Percentiles rank a stretch among this genome's conserved stretches.
Conservation (phyloP, 257 asterid genomes). For the Prunella vulgaris region DNA sequence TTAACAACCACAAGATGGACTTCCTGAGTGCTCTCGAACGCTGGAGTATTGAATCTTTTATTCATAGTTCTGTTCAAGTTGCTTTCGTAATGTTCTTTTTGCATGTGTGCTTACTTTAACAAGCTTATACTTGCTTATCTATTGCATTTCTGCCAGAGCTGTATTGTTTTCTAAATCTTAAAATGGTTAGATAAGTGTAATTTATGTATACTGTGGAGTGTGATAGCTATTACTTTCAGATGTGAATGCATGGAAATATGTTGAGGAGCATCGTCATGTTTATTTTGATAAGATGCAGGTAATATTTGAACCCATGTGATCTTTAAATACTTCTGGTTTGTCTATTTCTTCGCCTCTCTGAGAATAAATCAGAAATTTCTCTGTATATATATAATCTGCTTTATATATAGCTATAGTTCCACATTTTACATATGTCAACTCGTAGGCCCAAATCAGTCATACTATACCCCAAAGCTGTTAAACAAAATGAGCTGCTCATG, state of each 20-base stretch:
- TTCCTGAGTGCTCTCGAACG: neutral
- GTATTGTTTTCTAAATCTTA: neutral
- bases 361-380: neutral
- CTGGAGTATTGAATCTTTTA: neutral
- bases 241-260: constrained; percentile 83
- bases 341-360: too few relatives aligned
- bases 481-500: too few relatives aligned
- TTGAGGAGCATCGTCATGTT: constrained; percentile 88
- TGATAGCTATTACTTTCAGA: constrained; percentile 45
- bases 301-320: constrained; percentile 9
- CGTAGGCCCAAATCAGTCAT: neutral
- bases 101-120: neutral
- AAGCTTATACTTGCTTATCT: neutral
- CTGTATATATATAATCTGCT: neutral
- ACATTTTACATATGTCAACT: neutral
- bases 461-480: neutral
- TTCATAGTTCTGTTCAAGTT: neutral
- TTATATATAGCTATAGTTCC: neutral
- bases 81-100: neutral
- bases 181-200: neutral
- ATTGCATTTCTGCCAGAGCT: neutral
- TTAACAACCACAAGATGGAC: neutral
- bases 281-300: constrained; percentile 98
- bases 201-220: constrained; percentile 19
- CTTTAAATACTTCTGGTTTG: constrained; percentile 3